Base-by-base conservation (phyloP, 2,329 filamentous ascomycete genomes). In the Tolypocladium amazonense region DNA sequence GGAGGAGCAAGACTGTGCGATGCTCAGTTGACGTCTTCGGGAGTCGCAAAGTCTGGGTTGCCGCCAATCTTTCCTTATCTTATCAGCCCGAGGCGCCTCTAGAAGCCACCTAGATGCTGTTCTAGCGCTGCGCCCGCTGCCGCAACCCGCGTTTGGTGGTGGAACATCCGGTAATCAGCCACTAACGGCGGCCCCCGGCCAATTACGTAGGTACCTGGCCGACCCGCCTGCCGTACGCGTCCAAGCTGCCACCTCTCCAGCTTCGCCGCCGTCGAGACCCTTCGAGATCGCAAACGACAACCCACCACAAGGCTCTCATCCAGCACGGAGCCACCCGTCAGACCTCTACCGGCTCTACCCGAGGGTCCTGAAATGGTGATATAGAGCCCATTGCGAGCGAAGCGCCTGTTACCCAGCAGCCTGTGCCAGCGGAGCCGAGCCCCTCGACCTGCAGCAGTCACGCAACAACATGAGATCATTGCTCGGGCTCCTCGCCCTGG, bases 401-500 rank as follows among this genome's bases (percentile, higher is more conserved):
- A 53, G 50, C 50, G 50, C 30, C 18, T 6, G 18, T n/a, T n/a
- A 27, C 50, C 50, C 30, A 35, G 30, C 50, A 35, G 50, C 50
- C 30, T 35, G 50, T 30, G 30, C 50, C 27, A 35, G 8, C 50
- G 9, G 30, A 14, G 14, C 41, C 11, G 15, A 27, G 23, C 50
- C 30, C 30, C 50, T 30, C 18, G 11, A 52, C 33, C 47, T 18
- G 47, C 27, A 18, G 18, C 47, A 9, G 3, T 33, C 47, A 58
- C 33, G 41, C 35, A 54, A 58, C 68, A 77, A 62, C 58, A 87
- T 87, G 84, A 82, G 78, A 76, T 75, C 76, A 66, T 81, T 80
- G 73, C 66, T 77, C 65, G 78, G 78, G 67, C 72, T 77, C 59
- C 70, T 83, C 64, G 68, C 78, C 62, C 70, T 87, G 75, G 80